Base-by-base conservation (phyloP, 208 protist species). In the Trypanosoma lewisi region DNA sequence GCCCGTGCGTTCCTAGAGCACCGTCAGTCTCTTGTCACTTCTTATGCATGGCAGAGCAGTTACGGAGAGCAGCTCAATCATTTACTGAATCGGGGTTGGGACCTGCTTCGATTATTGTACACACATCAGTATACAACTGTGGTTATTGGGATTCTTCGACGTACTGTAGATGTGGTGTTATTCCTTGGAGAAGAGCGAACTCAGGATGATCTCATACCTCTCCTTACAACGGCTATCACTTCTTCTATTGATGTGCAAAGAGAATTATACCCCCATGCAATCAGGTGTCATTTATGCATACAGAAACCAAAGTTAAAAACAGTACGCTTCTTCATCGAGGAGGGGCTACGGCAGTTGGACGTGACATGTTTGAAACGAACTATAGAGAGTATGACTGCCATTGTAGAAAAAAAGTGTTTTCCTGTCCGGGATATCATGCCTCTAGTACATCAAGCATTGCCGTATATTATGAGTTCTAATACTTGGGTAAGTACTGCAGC, bases 171-270 rank as follows among this genome's bases (percentile, higher is more conserved):
- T 7, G 78, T 89, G 1, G 82, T 78, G 7, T 51, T 66, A 31
- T 90, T 94, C 45, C 72, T 94, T 31, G 87, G 87, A n/a, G 80
- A 89, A 19, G 73, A 79, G 41, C 69, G 79, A 7, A 68, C 77
- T 6, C 49, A 68, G 41, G 70, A 87, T n/a, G 80, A 90, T 21
- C 67, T 94, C 3, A 75, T 94, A 21, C 87, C 83, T 14, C 75
- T 91, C 25, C 75, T 89, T 21, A 94, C 83, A 7, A 90, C 87
- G 5, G 54, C 73, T 25, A 76, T 89, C 31, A 42, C 70, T 6
- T 70, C 71, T 2, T 50, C 81, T 0, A 54, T 77, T 55, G 70
- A 73, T 21, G 83, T 89, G 53, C 74, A 73, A 67, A 67, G 79
- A 0, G 53, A 80, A 60, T 71, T 93, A 39, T 88, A 77, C 41